phyloP scores from a whole-genome alignment of 2,329 filamentous ascomycete species.

The Beauveria caledonica region DNA sequence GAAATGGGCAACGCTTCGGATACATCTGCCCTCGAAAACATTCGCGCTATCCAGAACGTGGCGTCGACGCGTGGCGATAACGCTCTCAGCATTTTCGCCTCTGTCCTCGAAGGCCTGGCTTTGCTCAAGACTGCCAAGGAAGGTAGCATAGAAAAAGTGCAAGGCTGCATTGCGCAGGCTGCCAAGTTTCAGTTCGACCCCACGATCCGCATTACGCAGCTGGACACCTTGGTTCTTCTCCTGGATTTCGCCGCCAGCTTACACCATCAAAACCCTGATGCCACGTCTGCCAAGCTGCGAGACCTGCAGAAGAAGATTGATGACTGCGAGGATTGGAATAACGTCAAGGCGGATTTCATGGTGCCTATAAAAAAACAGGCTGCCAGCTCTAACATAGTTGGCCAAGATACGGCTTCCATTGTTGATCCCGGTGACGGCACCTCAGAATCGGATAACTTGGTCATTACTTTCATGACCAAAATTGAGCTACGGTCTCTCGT shows the following conservation, averaged over 20 bases:
- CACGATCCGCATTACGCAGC: conserved; percentile 55
- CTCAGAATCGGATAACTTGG: conserved; percentile 44
- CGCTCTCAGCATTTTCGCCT: conserved; percentile 57
- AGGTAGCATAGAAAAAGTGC: conserved; percentile 61
- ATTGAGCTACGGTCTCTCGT: conserved; percentile 48
- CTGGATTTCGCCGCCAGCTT: conserved; percentile 65
- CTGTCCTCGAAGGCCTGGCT: conserved; percentile 60
- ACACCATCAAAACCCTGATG: conserved; percentile 50
- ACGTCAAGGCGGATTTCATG: conserved; percentile 39
- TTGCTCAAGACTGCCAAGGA: conserved; percentile 56
- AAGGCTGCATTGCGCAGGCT: conserved; percentile 65
- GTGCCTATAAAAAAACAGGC: conserved; percentile 48
- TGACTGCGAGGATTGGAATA: conserved; percentile 41
- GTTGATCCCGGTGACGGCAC: conserved; percentile 39
- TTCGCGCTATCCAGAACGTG: conserved; percentile 53
- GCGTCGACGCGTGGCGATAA: conserved; percentile 54
- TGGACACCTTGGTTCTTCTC: conserved; percentile 56
- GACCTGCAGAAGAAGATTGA: conserved; percentile 56
- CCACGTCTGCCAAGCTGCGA: conserved; percentile 51
- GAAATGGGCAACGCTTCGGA: conserved; percentile 54
- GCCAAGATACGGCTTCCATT: conserved; percentile 47
- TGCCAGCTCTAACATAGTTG: conserved; percentile 42
- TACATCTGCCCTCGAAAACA: conserved; percentile 55
- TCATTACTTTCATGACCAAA: conserved; percentile 53
- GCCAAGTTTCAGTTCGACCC: conserved; percentile 62